Percentiles rank a stretch among this genome's conserved stretches.
Evolutionary conservation across 148 eudicot genomes (phyloP).

Genomic region (Diospyros kaki): DNA sequence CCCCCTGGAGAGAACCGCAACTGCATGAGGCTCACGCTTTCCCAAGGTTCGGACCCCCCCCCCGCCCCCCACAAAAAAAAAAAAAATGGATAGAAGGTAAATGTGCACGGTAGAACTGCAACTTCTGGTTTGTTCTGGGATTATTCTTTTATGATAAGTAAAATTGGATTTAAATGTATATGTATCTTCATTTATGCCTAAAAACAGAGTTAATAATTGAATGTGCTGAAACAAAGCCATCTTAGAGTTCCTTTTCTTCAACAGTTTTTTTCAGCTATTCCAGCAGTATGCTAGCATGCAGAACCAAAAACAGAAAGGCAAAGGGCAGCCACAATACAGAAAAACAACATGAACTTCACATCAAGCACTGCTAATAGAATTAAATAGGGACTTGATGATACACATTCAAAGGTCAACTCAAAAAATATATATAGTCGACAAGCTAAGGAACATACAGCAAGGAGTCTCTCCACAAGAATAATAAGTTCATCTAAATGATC

Average conservation of each 20-base stretch:
- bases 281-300: neutral
- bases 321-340: neutral
- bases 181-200: neutral
- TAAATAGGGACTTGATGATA: neutral
- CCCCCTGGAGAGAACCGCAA: no score
- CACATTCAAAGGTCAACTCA: neutral
- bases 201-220: no score
- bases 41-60: no score
- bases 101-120: no score
- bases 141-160: no score
- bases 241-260: neutral
- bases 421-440: conserved; percentile 2
- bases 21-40: no score
- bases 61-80: no score
- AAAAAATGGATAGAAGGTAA: no score
- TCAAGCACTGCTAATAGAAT: neutral
- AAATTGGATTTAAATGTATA: neutral
- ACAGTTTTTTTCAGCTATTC: neutral
- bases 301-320: neutral
- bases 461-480: conserved; percentile 56
- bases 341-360: neutral
- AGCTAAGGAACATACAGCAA: conserved; percentile 41
- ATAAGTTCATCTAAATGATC: conserved; percentile 56
- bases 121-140: no score
- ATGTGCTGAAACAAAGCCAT: neutral